Evolutionary conservation across 495 filamentous ascomycete species (phyloP).

Genomic region (Xylaria bambusicola): DNA sequence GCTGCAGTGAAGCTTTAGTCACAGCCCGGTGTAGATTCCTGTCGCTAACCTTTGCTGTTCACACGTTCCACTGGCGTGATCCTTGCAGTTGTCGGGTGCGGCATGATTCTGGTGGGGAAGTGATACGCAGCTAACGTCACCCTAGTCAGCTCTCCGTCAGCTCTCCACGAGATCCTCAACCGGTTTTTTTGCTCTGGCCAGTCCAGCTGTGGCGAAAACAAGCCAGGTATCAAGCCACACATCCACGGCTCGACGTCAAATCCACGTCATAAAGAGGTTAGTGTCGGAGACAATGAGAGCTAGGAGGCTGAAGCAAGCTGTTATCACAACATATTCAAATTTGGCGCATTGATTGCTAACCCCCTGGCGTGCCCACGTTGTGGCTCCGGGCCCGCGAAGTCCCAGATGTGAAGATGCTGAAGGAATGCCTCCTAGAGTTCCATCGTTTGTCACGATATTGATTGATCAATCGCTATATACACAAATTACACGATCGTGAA

Average conservation of each 20-base stretch:
- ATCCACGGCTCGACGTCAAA: slow-evolving; percentile 19
- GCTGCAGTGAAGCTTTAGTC: not conserved
- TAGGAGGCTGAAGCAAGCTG: slow-evolving; percentile 3
- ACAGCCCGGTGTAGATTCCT: too few species aligned
- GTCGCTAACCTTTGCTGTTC: not conserved
- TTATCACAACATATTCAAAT: too few species aligned
- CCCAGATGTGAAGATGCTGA: too few species aligned
- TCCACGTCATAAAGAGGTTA: slow-evolving; percentile 29
- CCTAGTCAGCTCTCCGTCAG: slow-evolving; percentile 2
- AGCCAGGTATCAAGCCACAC: slow-evolving; percentile 23
- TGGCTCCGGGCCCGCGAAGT: too few species aligned
- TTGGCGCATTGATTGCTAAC: too few species aligned
- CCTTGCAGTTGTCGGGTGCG: not conserved
- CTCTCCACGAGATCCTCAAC: slow-evolving; percentile 17
- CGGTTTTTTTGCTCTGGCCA: slow-evolving; percentile 21
- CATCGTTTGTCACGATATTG: not conserved
- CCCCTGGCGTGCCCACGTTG: too few species aligned
- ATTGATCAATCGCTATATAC: not conserved
- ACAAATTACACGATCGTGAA: too few species aligned
- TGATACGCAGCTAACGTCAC: slow-evolving; percentile 21
- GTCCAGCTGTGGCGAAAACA: too few species aligned
- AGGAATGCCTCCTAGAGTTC: too few species aligned
- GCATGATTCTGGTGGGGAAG: slow-evolving; percentile 3
- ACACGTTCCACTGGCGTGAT: not conserved
- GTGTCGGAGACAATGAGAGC: not conserved